Base-by-base conservation (phyloP, 2,329 filamentous ascomycete species). In the Colletotrichum tabaci region DNA sequence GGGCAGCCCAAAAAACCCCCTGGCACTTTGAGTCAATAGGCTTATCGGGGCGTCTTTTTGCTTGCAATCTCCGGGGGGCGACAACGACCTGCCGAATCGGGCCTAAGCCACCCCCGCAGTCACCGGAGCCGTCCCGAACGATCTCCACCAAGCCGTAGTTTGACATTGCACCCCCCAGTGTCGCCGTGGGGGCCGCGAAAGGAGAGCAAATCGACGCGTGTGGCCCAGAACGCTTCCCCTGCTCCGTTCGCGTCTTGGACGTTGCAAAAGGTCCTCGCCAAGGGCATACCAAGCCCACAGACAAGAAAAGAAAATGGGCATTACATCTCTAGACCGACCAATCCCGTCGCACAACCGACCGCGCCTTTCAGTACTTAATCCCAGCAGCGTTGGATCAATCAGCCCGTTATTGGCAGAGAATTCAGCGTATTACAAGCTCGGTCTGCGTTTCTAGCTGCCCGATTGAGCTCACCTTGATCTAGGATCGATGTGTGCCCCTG, bases 251-350 rank as follows among this genome's bases (percentile, higher is more conserved):
- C 38, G 61, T 57, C 52, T 57, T 55, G 35, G 60, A 13, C 35
- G 46, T 42, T 65, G 46, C 62, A 67, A 70, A 55, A 61, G n/a
- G n/a, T 47, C 40, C 30, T 66, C 49, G 44, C 53, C 63, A 61
- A 56, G 30, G 4, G 49, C 21, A 18, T 44, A 2, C n/a, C 30
- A 10, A 46, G 40, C 16, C 38, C 61, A 66, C 35, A 30, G 38
- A 47, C 47, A 12, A 58, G 13, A 40, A 58, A 66, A 38, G 38
- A 66, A 30, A 50, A 13, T 23, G n/a, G 52, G 44, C 16, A 53
- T 38, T 35, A 5, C 8, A 18, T 52, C 15, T 21, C 18, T 30
- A 40, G 38, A 38, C 47, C 13, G 44, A 12, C 50, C 61, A 57
- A 58, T 57, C 61, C 49, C 15, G 30, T 40, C n/a, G 13, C 47